Conservation (phyloP, 202 grass and related monocot genomes). For the Musa balbisiana region DNA sequence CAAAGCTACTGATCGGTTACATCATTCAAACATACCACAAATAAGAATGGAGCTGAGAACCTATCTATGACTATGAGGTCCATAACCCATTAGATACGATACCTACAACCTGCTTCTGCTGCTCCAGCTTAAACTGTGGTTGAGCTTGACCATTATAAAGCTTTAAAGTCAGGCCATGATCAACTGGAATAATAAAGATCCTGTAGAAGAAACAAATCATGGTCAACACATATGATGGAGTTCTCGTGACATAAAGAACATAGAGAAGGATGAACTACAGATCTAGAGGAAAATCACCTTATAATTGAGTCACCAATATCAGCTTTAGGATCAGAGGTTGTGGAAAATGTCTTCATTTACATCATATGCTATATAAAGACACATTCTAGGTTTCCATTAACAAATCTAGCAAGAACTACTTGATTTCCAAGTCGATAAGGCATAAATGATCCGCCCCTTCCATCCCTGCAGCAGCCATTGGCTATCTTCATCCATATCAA, state of each 20-base stretch:
- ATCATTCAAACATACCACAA: too few relatives aligned
- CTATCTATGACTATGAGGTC: too few relatives aligned
- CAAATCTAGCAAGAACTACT: neutral
- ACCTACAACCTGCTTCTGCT: too few relatives aligned
- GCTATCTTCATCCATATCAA: conserved; percentile 64
- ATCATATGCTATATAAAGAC: neutral
- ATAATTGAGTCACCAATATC: neutral
- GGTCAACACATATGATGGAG: neutral
- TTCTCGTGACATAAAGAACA: neutral
- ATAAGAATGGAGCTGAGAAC: too few relatives aligned
- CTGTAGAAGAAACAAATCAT: neutral
- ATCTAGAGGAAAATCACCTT: neutral
- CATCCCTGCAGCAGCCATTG: conserved; percentile 74
- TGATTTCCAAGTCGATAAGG: conserved; percentile 53
- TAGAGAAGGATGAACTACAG: neutral
- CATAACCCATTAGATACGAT: too few relatives aligned
- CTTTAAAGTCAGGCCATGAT: too few relatives aligned
- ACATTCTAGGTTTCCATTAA: too few relatives aligned
- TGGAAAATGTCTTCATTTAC: neutral
- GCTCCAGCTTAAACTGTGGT: too few relatives aligned
- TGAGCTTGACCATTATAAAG: too few relatives aligned
- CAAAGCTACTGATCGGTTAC: too few relatives aligned
- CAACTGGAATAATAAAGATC: neutral
- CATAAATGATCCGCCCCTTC: conserved; percentile 66
- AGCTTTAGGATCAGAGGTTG: neutral